Evolutionary conservation across 805 yeast species (phyloP).

Genomic region (Ogataea nakhonphanomensis): DNA sequence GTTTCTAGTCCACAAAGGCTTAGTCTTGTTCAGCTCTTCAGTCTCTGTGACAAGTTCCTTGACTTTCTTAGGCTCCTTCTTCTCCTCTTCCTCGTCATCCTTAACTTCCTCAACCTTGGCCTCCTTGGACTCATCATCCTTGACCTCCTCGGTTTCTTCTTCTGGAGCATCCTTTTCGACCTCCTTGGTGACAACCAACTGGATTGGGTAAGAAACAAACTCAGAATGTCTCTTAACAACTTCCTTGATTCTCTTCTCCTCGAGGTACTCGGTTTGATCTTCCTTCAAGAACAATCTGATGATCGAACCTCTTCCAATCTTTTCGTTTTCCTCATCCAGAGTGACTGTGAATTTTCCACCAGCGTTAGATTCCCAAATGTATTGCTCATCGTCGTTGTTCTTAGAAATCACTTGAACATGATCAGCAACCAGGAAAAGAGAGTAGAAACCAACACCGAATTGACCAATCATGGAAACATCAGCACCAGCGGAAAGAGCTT

Average conservation of each 20-base stretch:
- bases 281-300: constrained; percentile 96
- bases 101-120: constrained; percentile 74
- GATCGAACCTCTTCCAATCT: constrained; percentile 89
- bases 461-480: constrained; percentile 99
- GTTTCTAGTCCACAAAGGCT: constrained; percentile 99
- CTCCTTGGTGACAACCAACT: constrained; percentile 96
- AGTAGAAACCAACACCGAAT: constrained; percentile 99
- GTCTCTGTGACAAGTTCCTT: constrained; percentile 92
- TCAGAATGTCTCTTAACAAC: constrained; percentile 99
- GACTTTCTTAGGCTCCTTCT: constrained; percentile 79
- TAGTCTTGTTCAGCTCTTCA: constrained; percentile 98
- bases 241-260: constrained; percentile 99
- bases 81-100: constrained; percentile 66
- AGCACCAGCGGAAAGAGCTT: constrained; percentile 98
- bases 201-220: constrained; percentile 98
- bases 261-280: constrained; percentile 97
- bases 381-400: constrained; percentile 98
- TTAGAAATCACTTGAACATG: constrained; percentile 97
- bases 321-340: constrained; percentile 82
- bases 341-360: constrained; percentile 99
- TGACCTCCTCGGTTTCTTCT: constrained; percentile 61
- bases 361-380: constrained; percentile 99
- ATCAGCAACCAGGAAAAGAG: constrained; percentile 98
- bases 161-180: constrained; percentile 96
- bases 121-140: constrained; percentile 59